Conservation (phyloP, 2,329 filamentous ascomycete species). For the Phialocephala sp. region DNA sequence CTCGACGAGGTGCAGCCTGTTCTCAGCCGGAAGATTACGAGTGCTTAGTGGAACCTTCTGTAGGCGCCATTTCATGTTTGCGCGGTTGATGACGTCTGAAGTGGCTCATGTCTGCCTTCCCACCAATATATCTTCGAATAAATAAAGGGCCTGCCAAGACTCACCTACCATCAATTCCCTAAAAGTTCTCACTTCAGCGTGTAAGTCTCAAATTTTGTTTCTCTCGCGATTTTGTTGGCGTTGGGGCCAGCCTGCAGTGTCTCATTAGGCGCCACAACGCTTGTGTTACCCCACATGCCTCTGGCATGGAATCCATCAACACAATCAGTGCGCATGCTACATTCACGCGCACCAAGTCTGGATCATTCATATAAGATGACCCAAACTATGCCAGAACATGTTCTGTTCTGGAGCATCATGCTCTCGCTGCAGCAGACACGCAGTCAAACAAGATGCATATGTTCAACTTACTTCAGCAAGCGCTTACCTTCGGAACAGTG, state of each 20-base stretch:
- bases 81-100: background rate
- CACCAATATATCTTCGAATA: background rate
- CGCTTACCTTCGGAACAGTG: slow-evolving; percentile 22
- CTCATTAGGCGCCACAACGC: slow-evolving; percentile 16
- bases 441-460: slow-evolving; percentile 6
- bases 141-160: background rate
- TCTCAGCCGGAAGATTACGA: background rate
- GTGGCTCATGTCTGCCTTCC: background rate
- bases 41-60: background rate
- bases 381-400: background rate
- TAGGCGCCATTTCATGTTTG: background rate
- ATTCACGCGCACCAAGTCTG: slow-evolving; percentile 12
- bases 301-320: background rate
- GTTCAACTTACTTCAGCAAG: slow-evolving; percentile 20
- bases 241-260: background rate
- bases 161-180: background rate
- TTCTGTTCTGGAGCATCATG: background rate
- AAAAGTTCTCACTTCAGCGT: background rate
- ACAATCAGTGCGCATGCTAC: slow-evolving; percentile 3
- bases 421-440: background rate
- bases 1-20: background rate
- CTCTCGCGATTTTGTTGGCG: background rate
- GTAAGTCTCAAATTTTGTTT: slow-evolving; percentile 1
- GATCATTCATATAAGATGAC: slow-evolving; percentile 3
- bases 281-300: slow-evolving; percentile 9